Base-by-base conservation (phyloP, 2,329 filamentous ascomycete species). In the Tothia fuscella region DNA sequence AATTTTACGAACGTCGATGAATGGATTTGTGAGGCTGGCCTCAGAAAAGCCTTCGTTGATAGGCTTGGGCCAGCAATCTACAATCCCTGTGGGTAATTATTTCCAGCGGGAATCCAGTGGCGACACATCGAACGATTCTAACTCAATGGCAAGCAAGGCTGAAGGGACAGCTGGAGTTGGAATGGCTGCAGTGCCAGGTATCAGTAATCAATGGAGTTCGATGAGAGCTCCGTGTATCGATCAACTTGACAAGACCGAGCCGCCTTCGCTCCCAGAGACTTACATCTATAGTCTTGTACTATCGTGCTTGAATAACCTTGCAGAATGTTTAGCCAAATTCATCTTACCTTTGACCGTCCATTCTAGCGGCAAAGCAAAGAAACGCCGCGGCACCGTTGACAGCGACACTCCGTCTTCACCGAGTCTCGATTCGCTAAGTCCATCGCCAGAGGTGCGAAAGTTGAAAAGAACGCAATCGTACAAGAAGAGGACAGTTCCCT, bases 231-330 rank as follows among this genome's bases (percentile, higher is more conserved):
- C 87, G 4, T 94, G 86, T 54, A 85, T 96, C 47, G 91, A 98
- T 52, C 85, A 94, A 49, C 74, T 96, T 16, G 91, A 98, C 63
- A 98, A 96, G 59, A 75, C 78, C 0, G 88, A 94, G 36, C 74
- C 89, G 1, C 87, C 89, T 3, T 52, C 67, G 1, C 74, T 93
- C 17, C 91, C 91, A 0, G 89, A 95, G 47, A 94, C 91, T 0
- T 98, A 98, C 53, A 73, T 94, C 6, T 96, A 95, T 61, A 86
- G 82, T 47, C 68, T 98, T 36, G 83, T 89, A 1, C 64, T 98
- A 31, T 82, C 84, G 2, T 96, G 89, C 54, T 81, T 98, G 46
- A 89, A 83, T 33, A 86, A 80, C 1, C 74, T 98, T 38, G 93
- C 89, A 0, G 91, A 98, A 54, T 87, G 85, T 2, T 68, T 98